Percentiles rank a stretch among this genome's conserved stretches.
Evolutionary conservation across 2,329 filamentous ascomycete genomes (phyloP).

Genomic region (Hortaea sp.): DNA sequence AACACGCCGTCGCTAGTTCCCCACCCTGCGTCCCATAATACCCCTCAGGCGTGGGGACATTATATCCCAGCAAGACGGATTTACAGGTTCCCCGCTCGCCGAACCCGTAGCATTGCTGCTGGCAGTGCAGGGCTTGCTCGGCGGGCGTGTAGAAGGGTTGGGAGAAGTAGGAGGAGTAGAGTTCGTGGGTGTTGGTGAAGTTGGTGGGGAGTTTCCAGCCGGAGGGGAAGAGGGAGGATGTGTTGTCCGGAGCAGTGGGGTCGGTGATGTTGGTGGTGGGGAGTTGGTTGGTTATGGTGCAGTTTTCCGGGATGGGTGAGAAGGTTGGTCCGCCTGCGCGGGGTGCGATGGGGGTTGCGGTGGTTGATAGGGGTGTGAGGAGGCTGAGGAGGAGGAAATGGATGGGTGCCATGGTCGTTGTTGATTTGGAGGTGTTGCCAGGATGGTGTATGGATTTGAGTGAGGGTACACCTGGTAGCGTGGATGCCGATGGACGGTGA

Average conservation of each 20-base stretch:
- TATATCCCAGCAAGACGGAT: constrained; percentile 27
- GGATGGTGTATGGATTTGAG: no score
- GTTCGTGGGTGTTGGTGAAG: constrained; percentile 17
- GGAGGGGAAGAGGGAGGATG: neutral
- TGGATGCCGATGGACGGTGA: no score
- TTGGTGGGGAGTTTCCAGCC: constrained; percentile 20
- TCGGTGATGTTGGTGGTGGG: constrained; percentile 11
- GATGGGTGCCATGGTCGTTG: no score
- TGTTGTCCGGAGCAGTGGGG: no score
- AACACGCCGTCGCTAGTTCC: constrained; percentile 24
- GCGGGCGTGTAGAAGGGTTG: neutral
- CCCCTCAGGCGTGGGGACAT: constrained; percentile 26
- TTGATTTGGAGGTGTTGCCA: no score
- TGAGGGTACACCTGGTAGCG: no score
- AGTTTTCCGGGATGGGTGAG: constrained; percentile 26
- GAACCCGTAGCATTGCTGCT: constrained; percentile 33
- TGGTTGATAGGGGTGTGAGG: neutral
- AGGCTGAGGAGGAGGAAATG: neutral
- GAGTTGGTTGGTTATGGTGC: constrained; percentile 25
- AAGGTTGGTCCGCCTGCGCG: constrained; percentile 28
- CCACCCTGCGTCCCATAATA: constrained; percentile 26
- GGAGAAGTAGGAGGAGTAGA: constrained; percentile 26
- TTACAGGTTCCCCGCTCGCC: constrained; percentile 24
- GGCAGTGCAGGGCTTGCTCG: constrained; percentile 22
- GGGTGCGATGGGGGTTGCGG: constrained; percentile 3